Conservation (phyloP, 345 rosid species). For the Garcia nutans region DNA sequence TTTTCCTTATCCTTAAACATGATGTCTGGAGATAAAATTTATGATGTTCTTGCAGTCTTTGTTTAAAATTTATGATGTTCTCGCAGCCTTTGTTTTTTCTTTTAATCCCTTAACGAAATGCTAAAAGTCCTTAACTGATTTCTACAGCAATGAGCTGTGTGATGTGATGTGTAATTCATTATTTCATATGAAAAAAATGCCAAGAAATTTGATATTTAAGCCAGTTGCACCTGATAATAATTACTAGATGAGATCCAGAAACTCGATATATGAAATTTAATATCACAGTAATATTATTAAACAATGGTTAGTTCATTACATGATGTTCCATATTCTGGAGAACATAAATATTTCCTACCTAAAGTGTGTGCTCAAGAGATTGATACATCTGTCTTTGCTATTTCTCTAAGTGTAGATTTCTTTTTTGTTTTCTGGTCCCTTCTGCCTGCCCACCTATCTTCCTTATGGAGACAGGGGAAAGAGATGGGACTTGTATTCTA, state of each 20-base stretch:
- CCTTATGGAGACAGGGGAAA: background rate
- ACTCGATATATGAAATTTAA: background rate
- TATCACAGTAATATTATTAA: too few species aligned
- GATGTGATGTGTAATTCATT: background rate
- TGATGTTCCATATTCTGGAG: background rate
- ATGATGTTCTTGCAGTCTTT: background rate
- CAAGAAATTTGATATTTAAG: conserved; percentile 1
- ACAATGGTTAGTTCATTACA: background rate
- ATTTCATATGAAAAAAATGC: background rate
- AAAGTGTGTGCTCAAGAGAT: background rate
- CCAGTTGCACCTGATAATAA: background rate
- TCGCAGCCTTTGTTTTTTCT: background rate
- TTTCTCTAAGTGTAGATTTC: background rate
- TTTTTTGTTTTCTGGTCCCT: background rate
- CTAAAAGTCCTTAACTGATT: background rate
- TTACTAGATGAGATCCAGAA: background rate
- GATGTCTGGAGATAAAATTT: background rate
- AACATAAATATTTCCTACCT: background rate
- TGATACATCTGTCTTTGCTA: background rate
- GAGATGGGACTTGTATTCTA: background rate
- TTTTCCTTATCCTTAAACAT: background rate
- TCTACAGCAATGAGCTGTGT: background rate
- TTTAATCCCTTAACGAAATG: background rate
- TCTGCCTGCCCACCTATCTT: background rate
- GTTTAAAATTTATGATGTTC: background rate